Evolutionary conservation across 192 early-diverging fungal genomes (phyloP), one percentile per base, ranked within the genome.

Genomic region (Coemansia sp.): DNA sequence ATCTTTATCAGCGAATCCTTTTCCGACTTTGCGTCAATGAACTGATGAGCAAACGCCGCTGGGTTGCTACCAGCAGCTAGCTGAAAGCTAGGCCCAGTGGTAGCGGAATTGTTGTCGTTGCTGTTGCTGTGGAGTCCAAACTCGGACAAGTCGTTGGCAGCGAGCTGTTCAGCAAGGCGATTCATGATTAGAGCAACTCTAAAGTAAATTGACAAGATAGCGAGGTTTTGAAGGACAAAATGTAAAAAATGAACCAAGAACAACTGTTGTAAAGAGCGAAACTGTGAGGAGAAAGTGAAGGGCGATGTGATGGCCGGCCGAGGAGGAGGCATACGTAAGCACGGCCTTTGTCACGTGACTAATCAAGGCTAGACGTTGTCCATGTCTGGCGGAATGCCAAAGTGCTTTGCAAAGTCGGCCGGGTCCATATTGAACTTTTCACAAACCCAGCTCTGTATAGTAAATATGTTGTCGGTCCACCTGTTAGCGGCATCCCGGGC

Each of bases 381-480:
- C 65, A 94, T 83, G 31, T 94, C 92, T 10, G 89, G 88, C 0
- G 87, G 80, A 14, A 96, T 88, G 33, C 70, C 79, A 84, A 91
- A 91, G 56, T 85, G 74, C 70, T 76, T 77, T 67, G 87, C 79
- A 67, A 96, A 94, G 19, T 87, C 81, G 1, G 63, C 73, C 17
- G 79, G 72, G 13, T 89, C 87, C 27, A 94, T 88, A 39, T 74
- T 81, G 67, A 92, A 91, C 62, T 88, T 91, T 56, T 90, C 85
- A 44, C 81, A 70, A 71, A 88, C 88, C 79, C 93, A 93, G 6
- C 88, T 84, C 74, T 94, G 92, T 21, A 96, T 82, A n/a, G 83
- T 78, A 74, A 93, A 94, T 17, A 94, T 88, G 57, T 96, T 94
- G 33, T 94, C 93, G 80, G 93, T 95, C 93, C 93, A 95, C 11